phyloP scores from a whole-genome alignment of 805 yeast species.

The Ogataea polymorpha region DNA sequence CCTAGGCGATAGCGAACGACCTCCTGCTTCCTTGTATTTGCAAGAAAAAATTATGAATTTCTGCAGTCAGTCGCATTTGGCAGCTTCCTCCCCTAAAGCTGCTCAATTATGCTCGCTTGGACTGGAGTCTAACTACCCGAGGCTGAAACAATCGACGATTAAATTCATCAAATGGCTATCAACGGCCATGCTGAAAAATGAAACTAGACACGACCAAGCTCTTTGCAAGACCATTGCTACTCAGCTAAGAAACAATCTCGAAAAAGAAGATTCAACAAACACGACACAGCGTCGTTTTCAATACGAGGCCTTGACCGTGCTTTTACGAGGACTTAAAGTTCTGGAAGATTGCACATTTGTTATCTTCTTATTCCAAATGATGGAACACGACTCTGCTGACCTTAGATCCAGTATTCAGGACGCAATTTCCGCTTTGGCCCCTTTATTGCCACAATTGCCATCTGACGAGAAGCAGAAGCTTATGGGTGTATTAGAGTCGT shows the following conservation, averaged over 20 bases:
- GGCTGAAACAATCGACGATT: constrained; percentile 55
- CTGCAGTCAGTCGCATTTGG: constrained; percentile 50
- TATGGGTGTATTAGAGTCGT: constrained; percentile 31
- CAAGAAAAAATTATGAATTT: constrained; percentile 55
- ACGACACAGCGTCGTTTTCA: constrained; percentile 53
- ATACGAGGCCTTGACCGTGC: constrained; percentile 75
- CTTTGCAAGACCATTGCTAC: constrained; percentile 46
- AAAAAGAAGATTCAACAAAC: constrained; percentile 35
- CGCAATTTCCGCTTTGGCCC: constrained; percentile 57
- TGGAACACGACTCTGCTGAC: constrained; percentile 61
- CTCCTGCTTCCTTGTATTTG: constrained; percentile 52
- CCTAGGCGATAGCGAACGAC: constrained; percentile 44
- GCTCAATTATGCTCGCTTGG: constrained; percentile 57
- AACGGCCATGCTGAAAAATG: constrained; percentile 18
- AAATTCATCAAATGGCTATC: constrained; percentile 64
- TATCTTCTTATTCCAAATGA: constrained; percentile 66
- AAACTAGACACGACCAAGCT: constrained; percentile 17
- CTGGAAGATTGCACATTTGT: constrained; percentile 50
- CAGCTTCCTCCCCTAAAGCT: constrained; percentile 42
- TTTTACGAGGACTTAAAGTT: constrained; percentile 46
- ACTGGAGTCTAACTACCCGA: constrained; percentile 49
- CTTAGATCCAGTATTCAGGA: constrained; percentile 69
- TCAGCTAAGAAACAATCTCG: constrained; percentile 49
- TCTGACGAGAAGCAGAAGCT: constrained; percentile 39
- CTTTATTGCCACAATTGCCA: constrained; percentile 43